Base-by-base conservation (phyloP, 208 protist genomes). In the Crithidia bombi region DNA sequence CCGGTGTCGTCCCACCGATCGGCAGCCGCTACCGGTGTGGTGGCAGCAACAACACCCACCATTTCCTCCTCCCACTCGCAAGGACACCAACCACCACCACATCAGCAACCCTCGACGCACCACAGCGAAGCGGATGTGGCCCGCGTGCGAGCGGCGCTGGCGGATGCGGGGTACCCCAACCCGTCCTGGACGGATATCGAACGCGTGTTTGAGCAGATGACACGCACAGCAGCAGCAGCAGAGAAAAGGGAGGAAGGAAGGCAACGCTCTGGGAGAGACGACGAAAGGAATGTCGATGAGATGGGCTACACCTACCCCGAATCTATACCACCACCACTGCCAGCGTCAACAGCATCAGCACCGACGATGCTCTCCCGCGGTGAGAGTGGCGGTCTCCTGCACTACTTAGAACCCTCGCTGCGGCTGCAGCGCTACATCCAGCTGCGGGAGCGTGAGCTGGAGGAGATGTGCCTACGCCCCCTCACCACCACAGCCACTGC, bases 371-470 rank as follows among this genome's bases (percentile, higher is more conserved):
- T 25, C 30, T 47, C 46, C 14, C 10, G n/a, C n/a, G n/a, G 55
- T 12, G 67, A 67, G 2, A 6, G 35, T 5, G 36, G 50, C 39
- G 30, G 41, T 46, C 59, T 54, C 61, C 76, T 51, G 35, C 64
- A 52, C 33, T 75, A 83, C 68, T 62, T 90, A 21, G 74, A 72
- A 12, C 87, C 83, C 32, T 69, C 83, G 10, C 65, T 66, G 26
- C 78, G 87, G 4, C 75, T 93, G 38, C 74, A 90, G 62, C 81
- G 83, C 4, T 85, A 93, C 67, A 73, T 90, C 33, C 77, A 78
- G 32, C 71, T 73, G 6, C 85, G 86, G 30, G 84, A 93, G 57
- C 75, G 69, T 12, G 77, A 72, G 43, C 76, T 93, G 35, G 79
- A 69, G 44, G 69, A 65, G 21, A 70, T 81, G 51, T 74, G 63